Evolutionary conservation across 768 basidiomycete genomes (phyloP), one percentile per base, ranked within the genome.

Genomic region (Trametes gibbosa): DNA sequence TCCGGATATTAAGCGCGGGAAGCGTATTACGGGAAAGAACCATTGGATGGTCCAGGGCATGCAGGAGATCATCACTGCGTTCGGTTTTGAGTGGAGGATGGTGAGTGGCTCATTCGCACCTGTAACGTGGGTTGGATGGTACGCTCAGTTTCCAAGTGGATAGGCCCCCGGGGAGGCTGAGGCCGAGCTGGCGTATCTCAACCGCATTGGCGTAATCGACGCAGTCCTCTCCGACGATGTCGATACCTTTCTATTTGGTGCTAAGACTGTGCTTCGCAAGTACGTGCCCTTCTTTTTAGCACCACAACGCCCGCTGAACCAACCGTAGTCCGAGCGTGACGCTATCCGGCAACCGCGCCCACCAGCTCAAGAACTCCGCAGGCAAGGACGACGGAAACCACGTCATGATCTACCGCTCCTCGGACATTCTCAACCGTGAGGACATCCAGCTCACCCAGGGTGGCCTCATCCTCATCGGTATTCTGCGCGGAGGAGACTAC

Each of bases 151-250:
- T 2, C 9, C 5, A 9, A 21, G 8, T 35, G 16, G 5, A 9
- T 70, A 86, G 86, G 95, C 93, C 16, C 95, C 95, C 6, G 94
- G 92, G 17, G 95, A 97, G 73, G 95, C 95, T 0, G 95, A 98
- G 71, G 95, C 95, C 0, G 95, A 96, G 68, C 78, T 98, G 2
- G 95, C 95, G 0, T 87, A 90, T 62, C 77, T 98, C 53, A 95
- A 93, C 65, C 77, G 81, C 4, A 82, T 86, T 42, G 92, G 92
- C 2, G 71, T 89, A 52, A 89, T 98, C 56, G 95, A 98, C 68
- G 92, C 87, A 0, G 83, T 97, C 24, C 78, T 95, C 43, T 91
- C 95, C 0, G 95, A 98, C 70, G 95, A 97, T 66, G 94, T 95
- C 1, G 95, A 98, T 68, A 95, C 85, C 54, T 88, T 96, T 68